Conservation (phyloP, 495 filamentous ascomycete genomes). For the Parachaetomium inaequale region DNA sequence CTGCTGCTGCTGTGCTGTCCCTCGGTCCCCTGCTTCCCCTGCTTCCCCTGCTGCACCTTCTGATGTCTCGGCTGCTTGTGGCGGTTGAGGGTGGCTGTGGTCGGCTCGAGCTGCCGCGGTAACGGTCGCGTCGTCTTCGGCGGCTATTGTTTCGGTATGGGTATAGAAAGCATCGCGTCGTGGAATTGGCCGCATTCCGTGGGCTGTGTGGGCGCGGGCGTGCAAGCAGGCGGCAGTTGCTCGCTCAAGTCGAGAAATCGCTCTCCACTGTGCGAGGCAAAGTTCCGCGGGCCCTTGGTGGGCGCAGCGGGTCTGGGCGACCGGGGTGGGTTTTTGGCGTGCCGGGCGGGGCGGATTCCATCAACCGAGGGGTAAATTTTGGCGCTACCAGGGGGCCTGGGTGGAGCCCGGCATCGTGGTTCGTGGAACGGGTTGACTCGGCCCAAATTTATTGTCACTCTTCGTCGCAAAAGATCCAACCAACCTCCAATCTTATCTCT, state of each 20-base stretch:
- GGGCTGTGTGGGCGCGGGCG: background rate
- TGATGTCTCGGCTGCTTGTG: constrained; percentile 8
- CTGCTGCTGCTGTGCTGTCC: constrained; percentile 4
- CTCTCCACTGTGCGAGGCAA: constrained; percentile 15
- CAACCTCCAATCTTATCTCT: background rate
- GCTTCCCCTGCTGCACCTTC: background rate
- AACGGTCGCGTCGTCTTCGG: constrained; percentile 4
- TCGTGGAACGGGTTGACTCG: background rate
- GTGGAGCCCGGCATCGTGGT: background rate
- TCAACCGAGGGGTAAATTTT: constrained; percentile 21
- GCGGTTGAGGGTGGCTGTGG: constrained; percentile 6
- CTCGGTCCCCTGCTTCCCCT: background rate
- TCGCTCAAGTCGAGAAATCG: constrained; percentile 21
- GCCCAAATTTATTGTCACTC: background rate
- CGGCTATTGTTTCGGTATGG: background rate
- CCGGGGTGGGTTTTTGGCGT: constrained; percentile 15
- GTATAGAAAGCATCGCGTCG: background rate
- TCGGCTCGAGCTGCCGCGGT: constrained; percentile 11
- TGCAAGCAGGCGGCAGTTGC: constrained; percentile 9
- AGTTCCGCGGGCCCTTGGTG: background rate
- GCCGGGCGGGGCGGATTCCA: constrained; percentile 15
- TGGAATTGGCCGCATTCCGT: constrained; percentile 18
- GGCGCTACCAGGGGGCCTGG: background rate
- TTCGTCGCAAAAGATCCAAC: no score
- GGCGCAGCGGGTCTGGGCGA: constrained; percentile 16